These are phyloP conservation scores for Talaromyces sp. DNA, from an alignment of 2,329 filamentous ascomycete genomes.

Conservation along the genomic window DNA sequence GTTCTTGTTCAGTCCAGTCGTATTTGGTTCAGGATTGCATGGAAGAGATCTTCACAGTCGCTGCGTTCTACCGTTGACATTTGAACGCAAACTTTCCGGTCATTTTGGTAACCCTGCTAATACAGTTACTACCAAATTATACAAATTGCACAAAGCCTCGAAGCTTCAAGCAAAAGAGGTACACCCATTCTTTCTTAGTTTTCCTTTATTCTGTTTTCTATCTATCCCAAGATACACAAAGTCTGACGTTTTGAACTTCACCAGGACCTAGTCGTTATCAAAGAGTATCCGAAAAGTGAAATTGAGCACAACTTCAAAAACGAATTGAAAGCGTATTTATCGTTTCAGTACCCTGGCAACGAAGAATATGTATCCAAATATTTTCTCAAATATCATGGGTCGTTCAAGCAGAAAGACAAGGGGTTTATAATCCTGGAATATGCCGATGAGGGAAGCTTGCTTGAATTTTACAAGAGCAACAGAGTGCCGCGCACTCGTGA, in stretches of 20 bases:
- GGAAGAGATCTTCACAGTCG: not conserved
- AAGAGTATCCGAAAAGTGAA: conserved; percentile 10
- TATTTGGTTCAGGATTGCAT: not conserved
- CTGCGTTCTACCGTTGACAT: not conserved
- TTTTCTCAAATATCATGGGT: not conserved
- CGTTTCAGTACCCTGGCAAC: not conserved
- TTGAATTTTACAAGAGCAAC: not conserved
- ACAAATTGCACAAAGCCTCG: not conserved
- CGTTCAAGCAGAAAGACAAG: not conserved
- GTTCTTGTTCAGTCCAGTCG: not conserved
- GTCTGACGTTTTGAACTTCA: not conserved
- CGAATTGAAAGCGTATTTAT: conserved; percentile 5
- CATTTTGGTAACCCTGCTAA: not conserved
- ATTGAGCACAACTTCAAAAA: conserved; percentile 5
- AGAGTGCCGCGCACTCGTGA: not conserved
- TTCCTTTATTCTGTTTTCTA: not conserved
- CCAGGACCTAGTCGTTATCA: conserved; percentile 2
- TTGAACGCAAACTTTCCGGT: not conserved
- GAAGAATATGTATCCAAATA: not conserved
- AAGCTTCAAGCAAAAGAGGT: not conserved
- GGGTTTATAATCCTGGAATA: conserved; percentile 1
- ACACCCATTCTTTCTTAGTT: not conserved
- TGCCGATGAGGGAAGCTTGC: conserved; percentile 10
- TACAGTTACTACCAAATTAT: not conserved
- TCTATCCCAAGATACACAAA: not conserved